Conservation (phyloP, 2,329 filamentous ascomycete genomes). For the Lasiodiplodia sp. region DNA sequence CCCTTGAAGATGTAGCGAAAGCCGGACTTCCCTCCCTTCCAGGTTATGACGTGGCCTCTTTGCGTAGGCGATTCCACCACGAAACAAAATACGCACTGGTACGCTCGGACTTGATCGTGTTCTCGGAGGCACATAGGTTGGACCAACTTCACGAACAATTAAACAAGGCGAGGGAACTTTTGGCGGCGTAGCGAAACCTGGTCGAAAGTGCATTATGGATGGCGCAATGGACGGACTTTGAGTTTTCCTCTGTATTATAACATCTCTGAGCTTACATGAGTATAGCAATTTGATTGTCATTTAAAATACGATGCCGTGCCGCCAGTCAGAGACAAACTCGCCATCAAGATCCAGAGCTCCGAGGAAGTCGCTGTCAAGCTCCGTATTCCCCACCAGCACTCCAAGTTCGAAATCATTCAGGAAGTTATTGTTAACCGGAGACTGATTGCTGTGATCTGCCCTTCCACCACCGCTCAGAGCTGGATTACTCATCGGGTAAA, state of each 20-base stretch:
- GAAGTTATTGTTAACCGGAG: no score
- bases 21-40: not conserved
- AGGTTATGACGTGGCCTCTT: not conserved
- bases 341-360: not conserved
- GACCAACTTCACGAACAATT: not conserved
- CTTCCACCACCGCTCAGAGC: not conserved
- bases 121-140: not conserved
- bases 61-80: not conserved
- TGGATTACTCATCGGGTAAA: not conserved
- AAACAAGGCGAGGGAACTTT: not conserved
- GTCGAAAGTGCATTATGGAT: not conserved
- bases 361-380: not conserved
- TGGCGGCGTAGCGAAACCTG: not conserved
- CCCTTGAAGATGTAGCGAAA: not conserved
- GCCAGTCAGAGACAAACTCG: not conserved
- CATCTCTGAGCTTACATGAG: not conserved
- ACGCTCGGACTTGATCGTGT: constrained; percentile 2
- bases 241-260: not conserved
- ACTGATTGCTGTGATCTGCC: not conserved
- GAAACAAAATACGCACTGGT: constrained; percentile 6
- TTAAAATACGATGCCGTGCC: not conserved
- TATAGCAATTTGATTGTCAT: not conserved
- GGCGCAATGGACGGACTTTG: not conserved
- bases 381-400: not conserved
- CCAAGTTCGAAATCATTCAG: not conserved